Percentiles rank a stretch among this genome's conserved stretches.
These are phyloP conservation scores for Baudoinia panamericana DNA, from an alignment of 495 filamentous ascomycete species.

Conservation along the genomic window DNA sequence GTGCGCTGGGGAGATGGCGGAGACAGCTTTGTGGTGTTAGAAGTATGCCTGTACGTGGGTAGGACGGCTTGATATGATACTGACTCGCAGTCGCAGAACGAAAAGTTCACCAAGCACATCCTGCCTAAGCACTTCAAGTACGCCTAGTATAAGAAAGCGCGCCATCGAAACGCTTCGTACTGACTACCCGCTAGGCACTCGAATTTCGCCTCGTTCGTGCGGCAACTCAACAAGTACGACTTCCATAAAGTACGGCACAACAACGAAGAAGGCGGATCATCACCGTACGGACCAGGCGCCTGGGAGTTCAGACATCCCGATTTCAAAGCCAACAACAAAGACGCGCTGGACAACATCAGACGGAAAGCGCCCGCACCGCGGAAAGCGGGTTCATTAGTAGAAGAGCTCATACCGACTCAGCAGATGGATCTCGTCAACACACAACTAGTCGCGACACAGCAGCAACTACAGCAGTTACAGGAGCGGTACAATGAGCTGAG, in stretches of 20 bases:
- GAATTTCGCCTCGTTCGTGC: slow-evolving; percentile 98
- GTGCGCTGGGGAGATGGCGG: slow-evolving; percentile 92
- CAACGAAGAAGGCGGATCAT: slow-evolving; percentile 82
- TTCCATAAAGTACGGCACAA: slow-evolving; percentile 99
- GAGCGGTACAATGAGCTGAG: slow-evolving; percentile 73
- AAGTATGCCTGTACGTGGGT: slow-evolving; percentile 45
- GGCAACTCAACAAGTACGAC: slow-evolving; percentile 98
- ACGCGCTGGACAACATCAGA: slow-evolving; percentile 91
- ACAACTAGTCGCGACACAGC: slow-evolving; percentile 78
- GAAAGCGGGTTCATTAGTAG: slow-evolving; percentile 49
- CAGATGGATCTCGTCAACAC: slow-evolving; percentile 84
- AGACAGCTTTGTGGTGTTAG: slow-evolving; percentile 93
- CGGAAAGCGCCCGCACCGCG: slow-evolving; percentile 88
- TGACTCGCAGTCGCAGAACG: slow-evolving; percentile 77
- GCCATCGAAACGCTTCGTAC: not conserved
- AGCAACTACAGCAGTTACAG: slow-evolving; percentile 76
- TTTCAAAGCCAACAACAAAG: slow-evolving; percentile 89
- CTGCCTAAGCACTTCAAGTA: slow-evolving; percentile 93
- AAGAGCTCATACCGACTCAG: slow-evolving; percentile 69
- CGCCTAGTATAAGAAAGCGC: not conserved
- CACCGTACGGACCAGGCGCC: slow-evolving; percentile 79
- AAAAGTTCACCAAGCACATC: slow-evolving; percentile 95
- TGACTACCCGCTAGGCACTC: slow-evolving; percentile 55
- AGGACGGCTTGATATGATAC: not conserved
- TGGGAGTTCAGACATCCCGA: slow-evolving; percentile 99